Evolutionary conservation across 805 yeast genomes (phyloP).

Genomic region (Suhomyces sp.): DNA sequence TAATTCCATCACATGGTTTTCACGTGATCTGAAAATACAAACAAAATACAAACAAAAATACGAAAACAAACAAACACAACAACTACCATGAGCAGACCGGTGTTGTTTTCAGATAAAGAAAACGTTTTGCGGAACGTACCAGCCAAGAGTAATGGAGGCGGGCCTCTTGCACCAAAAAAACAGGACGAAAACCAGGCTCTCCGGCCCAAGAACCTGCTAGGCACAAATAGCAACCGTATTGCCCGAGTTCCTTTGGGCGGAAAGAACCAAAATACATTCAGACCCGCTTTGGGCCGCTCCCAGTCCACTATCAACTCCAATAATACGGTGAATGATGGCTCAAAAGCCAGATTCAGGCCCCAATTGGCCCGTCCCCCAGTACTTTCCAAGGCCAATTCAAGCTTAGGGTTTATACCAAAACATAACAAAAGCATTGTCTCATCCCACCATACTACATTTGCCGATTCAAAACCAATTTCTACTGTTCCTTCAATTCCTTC

Average conservation of each 20-base stretch:
- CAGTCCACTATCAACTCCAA: slow-evolving; percentile 17
- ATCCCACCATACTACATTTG: background rate
- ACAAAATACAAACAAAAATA: background rate
- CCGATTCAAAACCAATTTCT: background rate
- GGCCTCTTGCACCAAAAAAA: background rate
- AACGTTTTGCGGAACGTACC: background rate
- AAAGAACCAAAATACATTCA: slow-evolving; percentile 30
- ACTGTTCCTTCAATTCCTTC: background rate
- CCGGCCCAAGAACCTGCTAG: background rate
- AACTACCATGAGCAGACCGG: background rate
- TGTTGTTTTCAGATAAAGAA: slow-evolving; percentile 11
- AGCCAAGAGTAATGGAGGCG: background rate
- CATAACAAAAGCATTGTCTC: background rate
- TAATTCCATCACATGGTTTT: background rate
- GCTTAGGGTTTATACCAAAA: slow-evolving; percentile 30
- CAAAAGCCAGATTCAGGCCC: slow-evolving; percentile 4
- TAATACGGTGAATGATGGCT: background rate
- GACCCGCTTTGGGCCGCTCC: slow-evolving; percentile 30
- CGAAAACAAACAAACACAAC: background rate
- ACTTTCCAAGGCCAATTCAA: slow-evolving; percentile 33
- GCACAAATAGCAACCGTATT: background rate
- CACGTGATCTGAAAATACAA: background rate
- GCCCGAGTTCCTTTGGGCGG: slow-evolving; percentile 39
- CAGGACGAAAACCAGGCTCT: background rate
- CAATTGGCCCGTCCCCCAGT: slow-evolving; percentile 18